Evolutionary conservation across 1,139 yeast genomes (phyloP).

Genomic region (Candida mesenterica): DNA sequence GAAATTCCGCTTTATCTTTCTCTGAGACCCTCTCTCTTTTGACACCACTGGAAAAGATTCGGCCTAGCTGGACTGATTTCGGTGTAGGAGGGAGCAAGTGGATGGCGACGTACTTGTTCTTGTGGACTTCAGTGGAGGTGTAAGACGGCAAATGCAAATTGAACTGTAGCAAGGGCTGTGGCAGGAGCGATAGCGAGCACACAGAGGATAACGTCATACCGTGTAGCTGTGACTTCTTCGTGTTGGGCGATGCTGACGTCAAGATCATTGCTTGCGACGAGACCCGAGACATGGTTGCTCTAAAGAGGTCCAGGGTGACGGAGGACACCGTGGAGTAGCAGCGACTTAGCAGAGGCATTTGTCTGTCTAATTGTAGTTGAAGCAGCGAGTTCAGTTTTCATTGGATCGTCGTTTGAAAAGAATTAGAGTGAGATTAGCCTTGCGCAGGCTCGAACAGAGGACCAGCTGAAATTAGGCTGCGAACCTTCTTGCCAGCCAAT

Average conservation of each 20-base stretch:
- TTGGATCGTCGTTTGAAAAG: too few relatives aligned
- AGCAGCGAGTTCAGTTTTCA: too few relatives aligned
- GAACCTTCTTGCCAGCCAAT: too few relatives aligned
- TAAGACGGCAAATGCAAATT: conserved; percentile 81
- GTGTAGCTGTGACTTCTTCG: conserved; percentile 29
- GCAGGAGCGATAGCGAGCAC: conserved; percentile 71
- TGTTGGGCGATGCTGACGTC: conserved; percentile 22
- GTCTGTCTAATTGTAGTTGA: too few relatives aligned
- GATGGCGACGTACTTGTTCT: conserved; percentile 58
- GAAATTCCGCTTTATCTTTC: too few relatives aligned
- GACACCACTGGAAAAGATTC: conserved; percentile 61
- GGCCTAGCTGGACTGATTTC: conserved; percentile 52
- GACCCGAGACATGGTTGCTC: conserved; percentile 38
- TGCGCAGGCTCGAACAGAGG: too few relatives aligned
- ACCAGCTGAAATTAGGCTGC: too few relatives aligned
- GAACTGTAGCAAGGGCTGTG: conserved; percentile 73
- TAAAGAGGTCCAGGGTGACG: conserved; percentile 12
- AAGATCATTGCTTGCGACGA: conserved; percentile 47
- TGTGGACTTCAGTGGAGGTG: conserved; percentile 65
- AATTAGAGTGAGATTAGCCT: too few relatives aligned
- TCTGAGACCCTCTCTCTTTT: conserved; percentile 25
- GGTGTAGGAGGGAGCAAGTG: conserved; percentile 66
- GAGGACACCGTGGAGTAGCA: too few relatives aligned
- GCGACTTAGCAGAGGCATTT: too few relatives aligned
- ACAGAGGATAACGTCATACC: conserved; percentile 86